These are phyloP conservation scores for Vaucheria bursata DNA, from an alignment of 352 stramenopile genomes.

Conservation along the genomic window DNA sequence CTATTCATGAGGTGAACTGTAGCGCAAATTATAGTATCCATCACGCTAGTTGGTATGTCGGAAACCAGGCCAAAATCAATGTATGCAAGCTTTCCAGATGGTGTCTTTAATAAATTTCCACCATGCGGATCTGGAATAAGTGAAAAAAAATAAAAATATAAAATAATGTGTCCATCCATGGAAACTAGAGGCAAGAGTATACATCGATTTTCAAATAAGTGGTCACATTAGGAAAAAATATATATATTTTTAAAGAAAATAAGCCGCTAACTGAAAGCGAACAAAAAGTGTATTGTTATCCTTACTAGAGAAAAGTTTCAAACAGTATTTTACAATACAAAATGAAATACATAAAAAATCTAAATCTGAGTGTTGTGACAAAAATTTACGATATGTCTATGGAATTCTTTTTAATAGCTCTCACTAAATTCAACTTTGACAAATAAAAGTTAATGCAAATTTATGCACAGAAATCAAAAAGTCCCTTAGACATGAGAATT, in stretches of 20 bases:
- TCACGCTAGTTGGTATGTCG: slow-evolving; percentile 25
- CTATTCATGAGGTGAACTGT: slow-evolving; percentile 42
- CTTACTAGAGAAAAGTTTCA: no score
- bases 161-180: neutral
- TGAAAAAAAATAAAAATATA: neutral
- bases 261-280: neutral
- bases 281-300: no score
- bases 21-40: slow-evolving; percentile 38
- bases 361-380: neutral
- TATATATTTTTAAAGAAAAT: neutral
- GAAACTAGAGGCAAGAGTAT: neutral
- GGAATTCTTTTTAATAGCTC: neutral
- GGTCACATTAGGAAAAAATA: no score
- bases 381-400: neutral
- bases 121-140: slow-evolving; percentile 24
- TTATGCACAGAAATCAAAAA: neutral
- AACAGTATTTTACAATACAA: neutral
- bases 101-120: slow-evolving; percentile 36
- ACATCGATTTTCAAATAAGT: neutral
- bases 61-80: slow-evolving; percentile 38
- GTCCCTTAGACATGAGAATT: neutral
- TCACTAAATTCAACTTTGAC: neutral
- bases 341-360: neutral
- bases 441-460: neutral
- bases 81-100: slow-evolving; percentile 29